A percentile compares a stretch with the other conserved stretches of the same genome.
Evolutionary conservation across 495 filamentous ascomycete genomes (phyloP).

Genomic region (Annulohypoxylon maeteangense): DNA sequence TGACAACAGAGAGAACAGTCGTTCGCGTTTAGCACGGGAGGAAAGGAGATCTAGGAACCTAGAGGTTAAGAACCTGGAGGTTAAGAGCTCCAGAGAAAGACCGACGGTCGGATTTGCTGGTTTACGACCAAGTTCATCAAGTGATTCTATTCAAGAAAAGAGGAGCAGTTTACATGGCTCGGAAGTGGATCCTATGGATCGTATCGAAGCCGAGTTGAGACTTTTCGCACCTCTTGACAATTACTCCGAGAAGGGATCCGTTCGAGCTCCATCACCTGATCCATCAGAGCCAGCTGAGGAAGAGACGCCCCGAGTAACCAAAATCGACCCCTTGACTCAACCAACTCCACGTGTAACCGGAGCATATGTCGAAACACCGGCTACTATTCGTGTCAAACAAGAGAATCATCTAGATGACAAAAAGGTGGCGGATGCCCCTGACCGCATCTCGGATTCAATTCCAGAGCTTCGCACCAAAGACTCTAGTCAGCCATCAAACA

Average conservation of each 20-base stretch:
- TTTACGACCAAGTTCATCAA: conserved; percentile 48
- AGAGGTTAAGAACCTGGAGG: conserved; percentile 34
- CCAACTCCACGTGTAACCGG: conserved; percentile 63
- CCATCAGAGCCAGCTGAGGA: conserved; percentile 48
- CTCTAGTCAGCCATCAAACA: conserved; percentile 25
- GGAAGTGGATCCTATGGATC: conserved; percentile 65
- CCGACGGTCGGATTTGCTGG: conserved; percentile 56
- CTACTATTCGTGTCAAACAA: conserved; percentile 53
- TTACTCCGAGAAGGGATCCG: conserved; percentile 63
- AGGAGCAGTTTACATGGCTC: conserved; percentile 56
- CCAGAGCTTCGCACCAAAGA: conserved; percentile 20
- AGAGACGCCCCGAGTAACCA: conserved; percentile 59
- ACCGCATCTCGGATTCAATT: conserved; percentile 1
- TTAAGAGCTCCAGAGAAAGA: conserved; percentile 45
- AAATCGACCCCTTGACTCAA: conserved; percentile 56
- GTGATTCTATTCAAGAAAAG: conserved; percentile 54
- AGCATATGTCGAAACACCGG: conserved; percentile 64
- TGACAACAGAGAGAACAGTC: conserved; percentile 21
- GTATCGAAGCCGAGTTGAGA: conserved; percentile 64
- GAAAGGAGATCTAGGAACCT: conserved; percentile 20
- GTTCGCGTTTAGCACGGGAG: conserved; percentile 27
- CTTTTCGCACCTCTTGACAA: conserved; percentile 65
- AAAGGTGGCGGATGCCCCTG: background rate
- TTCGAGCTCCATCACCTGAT: conserved; percentile 59
- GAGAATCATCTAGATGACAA: conserved; percentile 19